phyloP scores from a whole-genome alignment of 495 filamentous ascomycete genomes.

The Rostrohypoxylon terebratum region DNA sequence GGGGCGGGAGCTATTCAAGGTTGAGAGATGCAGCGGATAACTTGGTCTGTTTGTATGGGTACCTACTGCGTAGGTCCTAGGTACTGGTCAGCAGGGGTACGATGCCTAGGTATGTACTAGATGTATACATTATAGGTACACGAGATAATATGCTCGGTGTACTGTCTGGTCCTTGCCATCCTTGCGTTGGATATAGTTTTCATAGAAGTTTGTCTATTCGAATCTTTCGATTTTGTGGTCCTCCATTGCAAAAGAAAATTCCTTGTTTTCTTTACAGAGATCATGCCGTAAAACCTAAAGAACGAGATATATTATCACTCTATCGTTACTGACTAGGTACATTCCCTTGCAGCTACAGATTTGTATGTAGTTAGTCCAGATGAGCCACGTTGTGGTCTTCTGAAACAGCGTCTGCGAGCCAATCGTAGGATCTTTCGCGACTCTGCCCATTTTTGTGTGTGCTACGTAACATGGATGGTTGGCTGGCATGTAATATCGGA shows the following conservation, averaged over 20 bases:
- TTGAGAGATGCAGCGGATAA: constrained; percentile 19
- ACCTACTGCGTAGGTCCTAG: too few species aligned
- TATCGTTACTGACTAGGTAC: neutral
- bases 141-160: constrained; percentile 1
- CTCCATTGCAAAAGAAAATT: neutral
- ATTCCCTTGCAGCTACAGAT: neutral
- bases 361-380: neutral
- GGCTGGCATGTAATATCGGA: constrained; percentile 19
- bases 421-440: constrained; percentile 18
- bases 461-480: constrained; percentile 23
- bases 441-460: constrained; percentile 13
- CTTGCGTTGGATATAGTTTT: neutral
- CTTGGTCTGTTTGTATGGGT: neutral
- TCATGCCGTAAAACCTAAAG: neutral
- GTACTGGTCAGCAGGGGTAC: constrained; percentile 12
- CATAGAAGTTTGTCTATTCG: neutral
- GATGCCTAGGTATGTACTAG: too few species aligned
- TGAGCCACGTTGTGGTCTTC: constrained; percentile 19
- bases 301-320: neutral
- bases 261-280: neutral
- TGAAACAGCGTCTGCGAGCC: constrained; percentile 3
- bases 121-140: too few species aligned
- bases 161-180: neutral
- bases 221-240: neutral
- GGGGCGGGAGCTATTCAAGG: constrained; percentile 30